Evolutionary conservation across 306 rosid species (phyloP).

Genomic region (Castanospermum australe): DNA sequence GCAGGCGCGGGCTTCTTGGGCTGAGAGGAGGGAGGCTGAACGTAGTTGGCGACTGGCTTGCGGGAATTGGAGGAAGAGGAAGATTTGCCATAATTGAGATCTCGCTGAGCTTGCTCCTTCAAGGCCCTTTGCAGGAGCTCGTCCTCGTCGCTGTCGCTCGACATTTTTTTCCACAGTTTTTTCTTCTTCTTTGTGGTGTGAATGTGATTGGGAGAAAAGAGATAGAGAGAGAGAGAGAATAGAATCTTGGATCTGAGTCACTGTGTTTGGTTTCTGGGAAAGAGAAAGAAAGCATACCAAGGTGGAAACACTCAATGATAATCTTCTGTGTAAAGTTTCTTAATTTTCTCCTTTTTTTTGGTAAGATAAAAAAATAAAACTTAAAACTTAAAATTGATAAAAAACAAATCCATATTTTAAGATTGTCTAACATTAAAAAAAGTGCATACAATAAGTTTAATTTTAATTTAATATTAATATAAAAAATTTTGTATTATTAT

Average conservation of each 20-base stretch:
- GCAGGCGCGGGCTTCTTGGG: constrained; percentile 32
- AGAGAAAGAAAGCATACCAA: neutral
- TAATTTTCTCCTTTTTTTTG: no score
- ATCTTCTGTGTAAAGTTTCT: no score
- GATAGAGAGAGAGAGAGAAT: neutral
- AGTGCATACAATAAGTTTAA: no score
- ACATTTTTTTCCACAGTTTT: constrained; percentile 50
- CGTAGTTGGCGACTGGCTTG: constrained; percentile 87
- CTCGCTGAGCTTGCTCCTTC: constrained; percentile 85
- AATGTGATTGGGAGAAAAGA: neutral
- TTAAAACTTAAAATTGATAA: no score
- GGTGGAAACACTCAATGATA: neutral
- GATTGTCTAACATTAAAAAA: no score
- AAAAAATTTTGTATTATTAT: no score
- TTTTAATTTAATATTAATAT: no score
- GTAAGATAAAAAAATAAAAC: no score
- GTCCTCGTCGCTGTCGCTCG: constrained; percentile 94
- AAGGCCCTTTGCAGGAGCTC: constrained; percentile 96
- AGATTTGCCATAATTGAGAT: constrained; percentile 63
- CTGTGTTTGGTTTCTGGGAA: neutral
- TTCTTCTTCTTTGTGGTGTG: neutral
- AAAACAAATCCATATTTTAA: no score
- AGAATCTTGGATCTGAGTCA: constrained; percentile 35
- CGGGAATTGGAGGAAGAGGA: constrained; percentile 46
- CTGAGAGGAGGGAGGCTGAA: constrained; percentile 69